A percentile compares a stretch with the other conserved stretches of the same genome.
phyloP scores from a whole-genome alignment of 2,329 filamentous ascomycete species.

The Penicillium digitatum region DNA sequence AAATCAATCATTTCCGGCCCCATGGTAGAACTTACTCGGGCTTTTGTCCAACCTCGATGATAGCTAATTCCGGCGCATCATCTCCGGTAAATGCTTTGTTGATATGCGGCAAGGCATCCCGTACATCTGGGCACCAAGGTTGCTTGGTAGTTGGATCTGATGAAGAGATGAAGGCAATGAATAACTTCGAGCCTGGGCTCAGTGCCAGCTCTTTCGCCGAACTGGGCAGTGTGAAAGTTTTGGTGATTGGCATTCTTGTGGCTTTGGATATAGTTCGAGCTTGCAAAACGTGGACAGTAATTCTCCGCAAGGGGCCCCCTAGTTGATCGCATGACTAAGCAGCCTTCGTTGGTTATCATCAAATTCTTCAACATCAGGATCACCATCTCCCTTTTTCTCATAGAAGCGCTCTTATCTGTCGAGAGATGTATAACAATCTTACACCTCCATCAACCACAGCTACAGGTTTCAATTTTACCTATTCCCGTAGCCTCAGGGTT shows the following conservation, averaged over 20 bases:
- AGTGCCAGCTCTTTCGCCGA: slow-evolving; percentile 15
- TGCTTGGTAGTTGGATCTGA: slow-evolving; percentile 34
- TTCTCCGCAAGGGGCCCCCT: not conserved
- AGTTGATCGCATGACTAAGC: not conserved
- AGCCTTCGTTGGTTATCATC: too few species aligned
- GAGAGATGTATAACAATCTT: not conserved
- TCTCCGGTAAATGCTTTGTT: slow-evolving; percentile 28
- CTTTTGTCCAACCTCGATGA: slow-evolving; percentile 37
- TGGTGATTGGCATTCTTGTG: slow-evolving; percentile 29
- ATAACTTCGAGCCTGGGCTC: slow-evolving; percentile 22
- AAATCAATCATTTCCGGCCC: not conserved
- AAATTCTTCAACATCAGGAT: not conserved
- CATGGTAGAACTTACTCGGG: slow-evolving; percentile 29
- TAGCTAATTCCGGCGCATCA: slow-evolving; percentile 23
- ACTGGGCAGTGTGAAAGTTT: slow-evolving; percentile 19
- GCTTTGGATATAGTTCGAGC: not conserved
- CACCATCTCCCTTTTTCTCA: not conserved
- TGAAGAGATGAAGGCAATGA: slow-evolving; percentile 40
- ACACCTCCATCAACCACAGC: not conserved
- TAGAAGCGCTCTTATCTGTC: not conserved
- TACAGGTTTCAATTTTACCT: not conserved
- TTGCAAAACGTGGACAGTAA: too few species aligned
- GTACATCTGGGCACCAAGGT: slow-evolving; percentile 43
- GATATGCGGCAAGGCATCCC: slow-evolving; percentile 35
- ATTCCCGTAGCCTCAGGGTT: not conserved